phyloP scores from a whole-genome alignment of 768 basidiomycete genomes.

The Kwoniella mangroviensis region DNA sequence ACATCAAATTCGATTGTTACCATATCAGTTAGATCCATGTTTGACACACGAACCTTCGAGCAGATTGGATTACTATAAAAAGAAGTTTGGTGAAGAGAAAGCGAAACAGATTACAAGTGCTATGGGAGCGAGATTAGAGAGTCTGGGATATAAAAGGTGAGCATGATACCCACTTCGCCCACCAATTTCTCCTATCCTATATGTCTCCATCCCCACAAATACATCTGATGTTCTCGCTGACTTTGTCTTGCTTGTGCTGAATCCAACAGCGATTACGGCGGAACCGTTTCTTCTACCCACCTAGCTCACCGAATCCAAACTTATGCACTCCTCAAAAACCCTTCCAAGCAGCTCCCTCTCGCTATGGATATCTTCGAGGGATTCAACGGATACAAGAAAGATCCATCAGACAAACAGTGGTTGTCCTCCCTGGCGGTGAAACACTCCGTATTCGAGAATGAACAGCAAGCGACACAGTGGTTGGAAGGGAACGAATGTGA shows the following conservation, averaged over 20 bases:
- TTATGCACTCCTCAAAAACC: constrained; percentile 23
- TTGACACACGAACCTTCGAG: constrained; percentile 51
- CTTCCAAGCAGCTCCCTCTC: constrained; percentile 28
- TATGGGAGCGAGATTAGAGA: constrained; percentile 65
- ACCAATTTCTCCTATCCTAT: background rate
- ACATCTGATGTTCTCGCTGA: too few relatives aligned
- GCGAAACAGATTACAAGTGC: constrained; percentile 63
- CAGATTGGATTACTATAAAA: constrained; percentile 35
- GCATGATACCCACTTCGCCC: constrained; percentile 32
- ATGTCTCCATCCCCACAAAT: too few relatives aligned
- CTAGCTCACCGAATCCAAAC: constrained; percentile 37
- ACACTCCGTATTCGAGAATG: constrained; percentile 29
- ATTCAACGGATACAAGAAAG: constrained; percentile 15
- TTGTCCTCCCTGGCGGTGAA: constrained; percentile 31
- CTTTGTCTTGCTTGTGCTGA: background rate
- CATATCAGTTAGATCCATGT: constrained; percentile 61
- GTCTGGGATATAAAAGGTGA: constrained; percentile 68
- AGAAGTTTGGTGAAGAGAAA: constrained; percentile 65
- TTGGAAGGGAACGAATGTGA: constrained; percentile 35
- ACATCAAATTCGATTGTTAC: constrained; percentile 62
- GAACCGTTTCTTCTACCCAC: constrained; percentile 32
- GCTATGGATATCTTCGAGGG: constrained; percentile 37
- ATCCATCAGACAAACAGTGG: constrained; percentile 31
- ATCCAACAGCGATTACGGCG: constrained; percentile 20
- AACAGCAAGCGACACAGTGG: constrained; percentile 28